Evolutionary conservation across 2,329 filamentous ascomycete genomes (phyloP), one percentile per base, ranked within the genome.

Genomic region (Nemania sp.): DNA sequence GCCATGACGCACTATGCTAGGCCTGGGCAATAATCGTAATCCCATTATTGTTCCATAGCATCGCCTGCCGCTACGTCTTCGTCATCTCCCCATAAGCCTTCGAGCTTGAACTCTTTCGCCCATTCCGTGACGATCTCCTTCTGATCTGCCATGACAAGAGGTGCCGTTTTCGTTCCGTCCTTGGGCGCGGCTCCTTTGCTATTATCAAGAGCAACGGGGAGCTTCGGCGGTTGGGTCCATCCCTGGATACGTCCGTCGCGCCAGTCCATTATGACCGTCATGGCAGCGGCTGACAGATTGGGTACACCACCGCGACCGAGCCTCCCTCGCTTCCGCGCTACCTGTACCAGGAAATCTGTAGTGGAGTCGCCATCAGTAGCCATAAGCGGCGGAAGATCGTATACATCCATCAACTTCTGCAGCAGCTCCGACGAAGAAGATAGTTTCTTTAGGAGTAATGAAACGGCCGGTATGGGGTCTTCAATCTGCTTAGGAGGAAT

Each of bases 191-290:
- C 48, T 24, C 19, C 49, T 41, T 57, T 53, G 19, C 37, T 37
- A 3, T 56, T 52, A 30, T 59, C 57, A n/a, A 54, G 42, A 15
- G 78, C 78, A 40, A 88, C 80, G 15, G 82, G 75, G 55, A 90
- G 73, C 30, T 81, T 79, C 6, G 92, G 91, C 2, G 91, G 82
- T 64, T 91, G 88, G 42, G 86, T 83, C 92, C 92, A 96, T 52
- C 92, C 92, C 73, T 95, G 91, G 65, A 99, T 95, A 47, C 94
- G 84, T 22, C 92, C 93, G 70, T 97, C 93, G 63, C 94, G 84
- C 90, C 94, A 96, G 76, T 99, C 94, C n/a, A 86, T 94, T 53
- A 99, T 85, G 51, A 99, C 92, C 0, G 90, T 88, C 81, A 94
- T 93, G 59, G 93, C 94, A 6, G 94, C 93, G 49, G 89, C 86